Evolutionary conservation across 208 protist species (phyloP).

Genomic region (Wallacemonas collosoma): DNA sequence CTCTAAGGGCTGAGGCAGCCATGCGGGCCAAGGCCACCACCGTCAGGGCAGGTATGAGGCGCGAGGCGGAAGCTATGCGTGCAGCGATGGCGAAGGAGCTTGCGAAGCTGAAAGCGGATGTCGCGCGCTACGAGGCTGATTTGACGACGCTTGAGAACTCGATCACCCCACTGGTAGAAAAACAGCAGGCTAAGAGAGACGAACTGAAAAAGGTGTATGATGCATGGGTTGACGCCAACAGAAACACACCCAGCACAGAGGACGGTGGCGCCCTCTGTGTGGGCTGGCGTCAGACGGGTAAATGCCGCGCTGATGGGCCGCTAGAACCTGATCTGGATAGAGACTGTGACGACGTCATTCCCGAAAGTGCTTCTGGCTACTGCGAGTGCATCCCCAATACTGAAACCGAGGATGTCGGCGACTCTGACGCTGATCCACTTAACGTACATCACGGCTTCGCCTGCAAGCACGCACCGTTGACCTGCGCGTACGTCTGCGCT

Average conservation of each 20-base stretch:
- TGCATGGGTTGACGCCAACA: constrained; percentile 9
- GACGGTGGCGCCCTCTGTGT: constrained; percentile 26
- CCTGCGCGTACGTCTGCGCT: constrained; percentile 57
- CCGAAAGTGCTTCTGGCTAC: constrained; percentile 34
- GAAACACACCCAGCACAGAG: constrained; percentile 7
- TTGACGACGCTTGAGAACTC: constrained; percentile 15
- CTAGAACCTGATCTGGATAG: constrained; percentile 26
- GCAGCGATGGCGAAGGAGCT: constrained; percentile 21
- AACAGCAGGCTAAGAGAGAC: constrained; percentile 35
- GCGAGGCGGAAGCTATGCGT: constrained; percentile 19
- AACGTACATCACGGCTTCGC: constrained; percentile 34
- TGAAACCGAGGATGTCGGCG: neutral
- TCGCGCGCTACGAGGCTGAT: constrained; percentile 16
- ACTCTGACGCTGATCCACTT: neutral
- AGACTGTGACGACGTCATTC: constrained; percentile 42
- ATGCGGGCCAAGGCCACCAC: constrained; percentile 30
- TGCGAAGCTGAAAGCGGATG: constrained; percentile 19
- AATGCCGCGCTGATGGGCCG: constrained; percentile 34
- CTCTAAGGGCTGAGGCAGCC: constrained; percentile 27
- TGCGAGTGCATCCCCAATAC: constrained; percentile 45
- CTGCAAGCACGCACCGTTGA: constrained; percentile 44
- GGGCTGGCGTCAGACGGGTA: constrained; percentile 46
- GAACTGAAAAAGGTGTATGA: constrained; percentile 23
- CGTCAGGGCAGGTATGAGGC: constrained; percentile 24
- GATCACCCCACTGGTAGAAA: constrained; percentile 30